These are phyloP conservation scores for Neurospora sp. DNA, from an alignment of 495 filamentous ascomycete species.

Conservation along the genomic window DNA sequence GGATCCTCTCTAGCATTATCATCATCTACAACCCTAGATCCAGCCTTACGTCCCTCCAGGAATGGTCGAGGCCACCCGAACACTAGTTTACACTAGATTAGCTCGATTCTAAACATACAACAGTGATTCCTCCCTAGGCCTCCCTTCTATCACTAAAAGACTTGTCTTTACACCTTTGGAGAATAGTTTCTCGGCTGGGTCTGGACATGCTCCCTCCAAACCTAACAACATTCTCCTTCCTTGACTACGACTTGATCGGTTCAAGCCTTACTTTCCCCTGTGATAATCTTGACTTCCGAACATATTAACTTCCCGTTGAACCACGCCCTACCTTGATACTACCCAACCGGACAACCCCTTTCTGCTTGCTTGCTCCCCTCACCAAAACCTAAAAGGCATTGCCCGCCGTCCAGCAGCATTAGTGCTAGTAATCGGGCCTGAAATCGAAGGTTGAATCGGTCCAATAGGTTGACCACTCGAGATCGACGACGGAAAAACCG, in stretches of 20 bases:
- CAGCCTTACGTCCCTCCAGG: no score
- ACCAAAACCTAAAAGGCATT: background rate
- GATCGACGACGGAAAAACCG: background rate
- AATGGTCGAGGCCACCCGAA: no score
- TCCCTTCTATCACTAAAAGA: background rate
- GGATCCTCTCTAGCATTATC: no score
- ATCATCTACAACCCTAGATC: no score
- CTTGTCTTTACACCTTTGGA: background rate
- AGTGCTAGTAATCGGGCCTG: background rate
- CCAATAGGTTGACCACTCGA: background rate
- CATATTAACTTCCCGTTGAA: background rate
- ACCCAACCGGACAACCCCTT: background rate
- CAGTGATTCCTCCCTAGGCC: no score
- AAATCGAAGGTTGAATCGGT: background rate
- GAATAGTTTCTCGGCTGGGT: background rate
- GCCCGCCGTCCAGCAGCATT: background rate
- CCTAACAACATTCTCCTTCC: background rate
- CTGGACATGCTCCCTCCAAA: background rate
- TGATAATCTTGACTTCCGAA: background rate
- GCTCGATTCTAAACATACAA: no score
- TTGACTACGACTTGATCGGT: background rate
- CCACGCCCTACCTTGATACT: background rate
- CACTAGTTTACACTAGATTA: no score
- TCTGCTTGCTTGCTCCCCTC: background rate
- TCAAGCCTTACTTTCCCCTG: background rate